Evolutionary conservation across 768 basidiomycete genomes (phyloP).

Genomic region (Mycena albidolilacea): DNA sequence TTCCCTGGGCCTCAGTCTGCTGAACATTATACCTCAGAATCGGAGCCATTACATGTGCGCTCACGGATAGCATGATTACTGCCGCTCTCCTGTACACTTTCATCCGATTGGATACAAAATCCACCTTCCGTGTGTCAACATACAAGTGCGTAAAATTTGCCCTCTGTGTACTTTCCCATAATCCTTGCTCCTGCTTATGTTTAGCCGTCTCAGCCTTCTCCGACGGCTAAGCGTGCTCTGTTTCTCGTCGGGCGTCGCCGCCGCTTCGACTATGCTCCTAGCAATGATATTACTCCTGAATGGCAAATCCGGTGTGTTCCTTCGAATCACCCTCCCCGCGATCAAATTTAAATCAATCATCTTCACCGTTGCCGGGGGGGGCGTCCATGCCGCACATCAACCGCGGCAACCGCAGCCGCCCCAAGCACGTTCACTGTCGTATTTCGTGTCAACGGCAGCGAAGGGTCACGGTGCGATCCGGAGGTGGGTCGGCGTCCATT

Average conservation of each 20-base stretch:
- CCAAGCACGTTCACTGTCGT: too few species aligned
- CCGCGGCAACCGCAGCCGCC: too few species aligned
- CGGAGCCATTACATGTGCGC: background rate
- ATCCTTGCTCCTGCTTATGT: background rate
- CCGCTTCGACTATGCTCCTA: slow-evolving; percentile 11
- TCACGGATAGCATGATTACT: slow-evolving; percentile 9
- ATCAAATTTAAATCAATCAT: background rate
- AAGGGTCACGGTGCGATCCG: too few species aligned
- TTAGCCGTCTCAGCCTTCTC: slow-evolving; percentile 11
- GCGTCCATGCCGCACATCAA: background rate
- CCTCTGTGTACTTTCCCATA: too few species aligned
- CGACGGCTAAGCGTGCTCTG: slow-evolving; percentile 11
- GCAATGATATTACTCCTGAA: slow-evolving; percentile 8
- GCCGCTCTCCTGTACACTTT: slow-evolving; percentile 3
- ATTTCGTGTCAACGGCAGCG: too few species aligned
- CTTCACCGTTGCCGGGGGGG: slow-evolving; percentile 5
- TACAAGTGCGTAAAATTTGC: background rate
- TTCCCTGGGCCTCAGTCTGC: background rate
- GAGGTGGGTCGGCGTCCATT: too few species aligned
- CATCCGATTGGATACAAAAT: background rate
- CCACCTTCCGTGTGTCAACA: background rate
- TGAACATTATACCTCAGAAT: slow-evolving; percentile 1
- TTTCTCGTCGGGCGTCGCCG: slow-evolving; percentile 15
- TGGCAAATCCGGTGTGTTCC: slow-evolving; percentile 3
- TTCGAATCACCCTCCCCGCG: too few species aligned